Evolutionary conservation across 2,329 filamentous ascomycete genomes (phyloP).

Genomic region (Colletotrichum filicis): DNA sequence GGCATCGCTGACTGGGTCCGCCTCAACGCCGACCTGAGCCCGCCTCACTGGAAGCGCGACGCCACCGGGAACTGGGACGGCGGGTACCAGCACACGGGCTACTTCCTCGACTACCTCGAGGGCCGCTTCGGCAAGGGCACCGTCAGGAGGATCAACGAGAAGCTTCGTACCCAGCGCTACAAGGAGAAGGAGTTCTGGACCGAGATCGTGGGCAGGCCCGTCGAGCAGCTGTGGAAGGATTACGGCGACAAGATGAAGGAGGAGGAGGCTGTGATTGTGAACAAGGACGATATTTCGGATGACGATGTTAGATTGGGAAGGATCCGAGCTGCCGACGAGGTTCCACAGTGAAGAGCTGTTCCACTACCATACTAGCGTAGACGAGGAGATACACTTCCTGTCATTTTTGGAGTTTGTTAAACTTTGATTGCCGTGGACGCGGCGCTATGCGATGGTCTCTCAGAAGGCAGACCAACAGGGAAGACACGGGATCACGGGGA

Average conservation of each 20-base stretch:
- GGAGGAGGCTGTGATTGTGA: conserved; percentile 37
- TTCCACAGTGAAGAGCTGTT: neutral
- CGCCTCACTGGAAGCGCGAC: conserved; percentile 84
- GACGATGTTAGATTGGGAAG: conserved; percentile 31
- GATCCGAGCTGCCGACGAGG: conserved; percentile 26
- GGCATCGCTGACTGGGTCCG: conserved; percentile 95
- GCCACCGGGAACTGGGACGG: conserved; percentile 77
- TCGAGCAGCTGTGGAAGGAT: conserved; percentile 79
- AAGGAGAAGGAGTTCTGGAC: conserved; percentile 75
- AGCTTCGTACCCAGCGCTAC: conserved; percentile 71
- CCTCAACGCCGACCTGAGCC: conserved; percentile 75
- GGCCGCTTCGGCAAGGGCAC: conserved; percentile 68
- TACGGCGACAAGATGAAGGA: conserved; percentile 62
- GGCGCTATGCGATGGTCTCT: neutral
- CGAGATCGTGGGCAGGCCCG: conserved; percentile 71
- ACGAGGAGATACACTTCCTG: neutral
- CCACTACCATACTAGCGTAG: too few species aligned
- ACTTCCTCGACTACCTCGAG: conserved; percentile 90
- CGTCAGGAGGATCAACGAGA: conserved; percentile 74
- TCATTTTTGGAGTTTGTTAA: neutral
- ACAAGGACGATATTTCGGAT: conserved; percentile 38
- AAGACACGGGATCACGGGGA: neutral
- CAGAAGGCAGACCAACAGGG: neutral
- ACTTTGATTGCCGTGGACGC: neutral
- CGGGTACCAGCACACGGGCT: conserved; percentile 91